These are phyloP conservation scores for Beauveria rudraprayagi DNA, from an alignment of 2,329 filamentous ascomycete genomes.

Conservation along the genomic window DNA sequence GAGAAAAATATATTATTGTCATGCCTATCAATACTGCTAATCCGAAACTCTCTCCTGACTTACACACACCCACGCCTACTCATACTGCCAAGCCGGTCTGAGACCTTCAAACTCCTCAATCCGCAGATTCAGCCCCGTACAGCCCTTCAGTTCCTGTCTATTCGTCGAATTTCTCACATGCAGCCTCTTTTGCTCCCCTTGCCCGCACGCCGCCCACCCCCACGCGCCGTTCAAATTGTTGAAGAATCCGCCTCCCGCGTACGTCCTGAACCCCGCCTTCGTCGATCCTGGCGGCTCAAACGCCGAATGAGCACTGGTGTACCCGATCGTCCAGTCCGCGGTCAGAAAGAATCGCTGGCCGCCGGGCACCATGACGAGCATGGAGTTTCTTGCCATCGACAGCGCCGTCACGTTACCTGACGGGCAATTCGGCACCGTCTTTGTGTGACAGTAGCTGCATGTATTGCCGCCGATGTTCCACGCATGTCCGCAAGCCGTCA, in stretches of 20 bases:
- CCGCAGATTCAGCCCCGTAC: conserved; percentile 8
- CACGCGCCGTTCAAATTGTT: conserved; percentile 15
- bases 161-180: conserved; percentile 10
- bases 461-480: conserved; percentile 21
- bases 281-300: conserved; percentile 20
- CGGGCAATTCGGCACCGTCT: conserved; percentile 18
- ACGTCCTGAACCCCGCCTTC: conserved; percentile 21
- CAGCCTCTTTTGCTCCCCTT: background rate
- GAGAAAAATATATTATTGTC: no score
- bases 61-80: background rate
- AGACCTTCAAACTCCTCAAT: background rate
- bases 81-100: conserved; percentile 11
- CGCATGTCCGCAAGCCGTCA: conserved; percentile 21
- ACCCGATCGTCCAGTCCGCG: conserved; percentile 21
- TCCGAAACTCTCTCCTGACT: background rate
- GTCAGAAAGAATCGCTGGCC: conserved; percentile 25
- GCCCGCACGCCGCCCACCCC: conserved; percentile 8
- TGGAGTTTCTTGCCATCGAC: conserved; percentile 15
- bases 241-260: conserved; percentile 24
- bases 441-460: conserved; percentile 11
- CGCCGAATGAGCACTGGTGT: conserved; percentile 28
- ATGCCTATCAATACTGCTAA: no score
- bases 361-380: conserved; percentile 25
- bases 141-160: background rate
- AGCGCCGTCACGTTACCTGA: conserved; percentile 21